Evolutionary conservation across 1,284 basidiomycete genomes (phyloP).

Genomic region (Ustilago cynodontis): DNA sequence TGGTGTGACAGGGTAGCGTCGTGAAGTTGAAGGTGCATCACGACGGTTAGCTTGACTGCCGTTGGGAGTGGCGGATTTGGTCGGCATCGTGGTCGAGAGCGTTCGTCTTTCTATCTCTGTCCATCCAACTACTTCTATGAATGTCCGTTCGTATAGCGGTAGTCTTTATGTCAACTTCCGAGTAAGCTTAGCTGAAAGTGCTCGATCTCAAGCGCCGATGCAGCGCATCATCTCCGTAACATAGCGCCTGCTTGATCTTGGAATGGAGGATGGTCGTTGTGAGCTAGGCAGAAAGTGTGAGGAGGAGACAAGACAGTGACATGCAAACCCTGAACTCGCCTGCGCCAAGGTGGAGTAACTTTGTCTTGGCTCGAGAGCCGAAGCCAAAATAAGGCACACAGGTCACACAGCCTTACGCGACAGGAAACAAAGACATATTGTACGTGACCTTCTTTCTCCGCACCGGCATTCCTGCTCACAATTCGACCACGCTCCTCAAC

Average conservation of each 20-base stretch:
- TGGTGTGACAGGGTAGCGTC: background rate
- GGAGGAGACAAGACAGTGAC: background rate
- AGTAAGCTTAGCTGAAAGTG: too few relatives aligned
- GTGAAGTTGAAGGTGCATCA: slow-evolving; percentile 9
- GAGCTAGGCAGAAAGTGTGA: background rate
- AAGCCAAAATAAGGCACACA: background rate
- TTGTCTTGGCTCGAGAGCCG: slow-evolving; percentile 1
- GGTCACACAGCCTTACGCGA: background rate
- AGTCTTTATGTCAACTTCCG: background rate
- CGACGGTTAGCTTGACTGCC: background rate
- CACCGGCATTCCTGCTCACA: too few relatives aligned
- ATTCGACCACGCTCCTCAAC: too few relatives aligned
- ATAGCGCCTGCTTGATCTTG: background rate
- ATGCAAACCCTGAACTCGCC: background rate
- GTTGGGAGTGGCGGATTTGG: background rate
- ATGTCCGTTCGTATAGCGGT: background rate
- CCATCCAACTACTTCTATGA: background rate
- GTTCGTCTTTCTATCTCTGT: background rate
- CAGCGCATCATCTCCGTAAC: background rate
- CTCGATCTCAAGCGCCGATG: background rate
- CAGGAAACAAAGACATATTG: background rate
- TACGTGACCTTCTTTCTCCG: slow-evolving; percentile 8
- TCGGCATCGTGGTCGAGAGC: slow-evolving; percentile 13
- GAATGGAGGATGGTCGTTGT: background rate
- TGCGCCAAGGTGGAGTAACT: background rate